Base-by-base conservation (phyloP, 768 basidiomycete genomes). In the Postia placenta region DNA sequence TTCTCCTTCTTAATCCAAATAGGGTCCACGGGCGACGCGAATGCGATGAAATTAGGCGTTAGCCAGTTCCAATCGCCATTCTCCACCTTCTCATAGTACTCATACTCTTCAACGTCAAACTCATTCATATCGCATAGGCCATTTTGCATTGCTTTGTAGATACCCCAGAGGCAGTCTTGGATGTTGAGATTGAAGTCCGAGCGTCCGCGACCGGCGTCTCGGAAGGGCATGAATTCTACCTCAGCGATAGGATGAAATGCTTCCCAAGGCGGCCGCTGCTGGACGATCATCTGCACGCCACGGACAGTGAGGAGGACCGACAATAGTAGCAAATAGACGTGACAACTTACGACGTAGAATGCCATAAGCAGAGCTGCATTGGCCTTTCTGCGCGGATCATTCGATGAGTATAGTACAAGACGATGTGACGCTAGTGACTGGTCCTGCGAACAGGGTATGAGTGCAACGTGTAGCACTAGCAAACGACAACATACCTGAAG, bases 41-140 rank as follows among this genome's bases (percentile, higher is more conserved):
- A 95, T 11, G 94, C 92, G 58, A 97, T 87, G 60, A 93, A 92
- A 54, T 86, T 79, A 1, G 90, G 89, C 0, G 90, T 91, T 67
- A 92, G 76, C 90, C 90, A 94, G 61, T 95, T 95, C 87, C 92
- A 93, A 65, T 94, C 92, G 12, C 90, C 88, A 60, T 92, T 92
- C 67, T 92, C 91, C 37, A 94, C 92, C 67, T 93, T 93, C 64
- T 97, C 94, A 64, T 93, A 95, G 63, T 73, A 86, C 65, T 93
- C 91, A 63, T 98, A 97, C 54, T 94, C 92, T 52, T 88, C 86
- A 39, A 92, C 80, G 60, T 83, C 87, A 67, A 98, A 97, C 56
- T 90, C 88, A 63, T 92, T 89, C 77, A 95, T 85, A 59, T 97
- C 95, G 67, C 89, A 92, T 0, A 99, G 74, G 11, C 87, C 84